Base-by-base conservation (phyloP, 345 rosid species). In the Pugionium cornutum region DNA sequence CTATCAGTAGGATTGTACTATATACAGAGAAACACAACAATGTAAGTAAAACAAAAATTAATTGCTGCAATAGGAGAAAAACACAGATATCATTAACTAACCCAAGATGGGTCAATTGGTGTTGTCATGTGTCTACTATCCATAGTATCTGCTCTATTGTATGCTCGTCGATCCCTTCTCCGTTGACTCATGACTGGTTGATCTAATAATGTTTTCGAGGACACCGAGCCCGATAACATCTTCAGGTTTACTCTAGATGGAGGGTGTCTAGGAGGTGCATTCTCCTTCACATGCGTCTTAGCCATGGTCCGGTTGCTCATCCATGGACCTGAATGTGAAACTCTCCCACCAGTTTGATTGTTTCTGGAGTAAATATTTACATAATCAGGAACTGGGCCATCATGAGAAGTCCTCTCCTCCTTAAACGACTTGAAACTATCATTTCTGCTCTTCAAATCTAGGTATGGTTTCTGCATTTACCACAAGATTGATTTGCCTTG, bases 1-100 rank as follows among this genome's bases (percentile, higher is more conserved):
- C 83, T 80, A 59, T 83, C 88, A 70, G 76, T 76, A 0, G 77
- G 48, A 66, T 69, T 68, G 9, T 76, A 76, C 97, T 86, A 82
- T 29, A 64, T 47, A 56, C 40, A 57, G 0, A 40, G 30, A 50
- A 41, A 30, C 59, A 50, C 1, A 50, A 6, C 2, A 35, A 9
- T 11, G 51, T 64, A 1, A 56, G 28, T 7, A 7, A 10, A 8
- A 11, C 29, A 5, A 26, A 0, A 7, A 18, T 18, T 18, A 18
- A 18, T 18, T 18, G 18, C 18, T n/a, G 4, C 39, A 58, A 8
- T 26, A 28, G 9, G 5, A n/a, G 32, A n/a, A 58, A 10, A 48
- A 63, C 36, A 44, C 30, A 50, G 41, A 49, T 43, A 45, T 9
- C 6, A 3, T 30, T 34, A 66, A 73, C 78, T 75, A 63, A 68